Evolutionary conservation across 352 stramenopile species (phyloP), one percentile per base, ranked within the genome.

Genomic region (Pythium phragmitis): DNA sequence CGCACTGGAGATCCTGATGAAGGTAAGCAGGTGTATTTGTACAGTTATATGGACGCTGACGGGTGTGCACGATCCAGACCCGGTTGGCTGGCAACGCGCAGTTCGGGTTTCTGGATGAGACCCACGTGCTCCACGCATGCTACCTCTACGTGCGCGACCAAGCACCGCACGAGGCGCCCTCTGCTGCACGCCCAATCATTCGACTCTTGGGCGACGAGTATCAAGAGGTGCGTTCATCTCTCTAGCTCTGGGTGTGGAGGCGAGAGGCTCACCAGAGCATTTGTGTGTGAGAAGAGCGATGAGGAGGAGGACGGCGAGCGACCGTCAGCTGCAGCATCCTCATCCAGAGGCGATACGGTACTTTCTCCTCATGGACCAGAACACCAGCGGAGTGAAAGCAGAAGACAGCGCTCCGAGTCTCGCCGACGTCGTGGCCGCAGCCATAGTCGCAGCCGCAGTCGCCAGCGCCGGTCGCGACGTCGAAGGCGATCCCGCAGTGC

Each of bases 1-100:
- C 4, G 59, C 59, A 19, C 21, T 66, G 28, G 59, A 66, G 33
- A 54, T 66, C 30, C 47, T 66, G 49, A 66, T 66, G 50, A 66
- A 59, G 50, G 59, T 55, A 11, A 21, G 9, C 12, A 8, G 19
- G 16, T 17, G 8, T 9, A 12, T 42, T 4, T 7, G 21, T 37
- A n/a, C 21, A 9, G n/a, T 42, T 23, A 1, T 19, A 46, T 52
- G 5, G 8, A 30, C 16, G 39, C 39, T 46, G 13, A 21, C 13
- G 12, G 8, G 3, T 4, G 11, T 34, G n/a, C 1, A 33, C 21
- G 3, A 7, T 11, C 11, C 19, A 66, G 59, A 48, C 59, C 5
- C 30, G 21, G 21, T 42, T 60, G 12, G 59, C 49, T 26, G 45
- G 7, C 9, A 23, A 66, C 28, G 8, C 17, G 21, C 33, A 45